Conservation (phyloP, 75 land plant species). For the Sequoia sempervirens region DNA sequence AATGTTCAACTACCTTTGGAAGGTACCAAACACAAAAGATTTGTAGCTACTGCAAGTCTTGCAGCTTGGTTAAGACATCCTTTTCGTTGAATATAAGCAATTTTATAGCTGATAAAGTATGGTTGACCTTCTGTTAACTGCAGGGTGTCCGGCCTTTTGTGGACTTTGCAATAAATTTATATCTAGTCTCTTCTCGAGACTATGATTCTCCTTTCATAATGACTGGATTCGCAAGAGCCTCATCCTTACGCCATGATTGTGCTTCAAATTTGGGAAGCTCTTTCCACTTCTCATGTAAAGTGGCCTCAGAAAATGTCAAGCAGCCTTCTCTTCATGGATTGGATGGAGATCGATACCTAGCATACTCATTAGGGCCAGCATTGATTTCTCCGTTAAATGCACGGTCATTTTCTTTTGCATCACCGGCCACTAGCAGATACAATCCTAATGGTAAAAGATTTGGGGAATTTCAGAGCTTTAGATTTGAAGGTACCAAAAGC, state of each 20-base stretch:
- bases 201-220: constrained; percentile 7
- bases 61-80: not conserved
- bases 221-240: constrained; percentile 5
- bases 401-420: constrained; percentile 71
- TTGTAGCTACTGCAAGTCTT: not conserved
- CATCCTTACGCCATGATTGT: constrained; percentile 2
- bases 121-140: not conserved
- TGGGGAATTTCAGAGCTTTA: constrained; percentile 11
- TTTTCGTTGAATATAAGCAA: not conserved
- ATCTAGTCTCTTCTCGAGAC: constrained; percentile 48
- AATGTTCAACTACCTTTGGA: constrained; percentile 85
- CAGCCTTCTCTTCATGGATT: not conserved
- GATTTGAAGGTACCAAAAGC: not conserved
- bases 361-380: constrained; percentile 31
- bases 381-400: constrained; percentile 56
- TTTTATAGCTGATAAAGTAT: not conserved
- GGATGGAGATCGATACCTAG: not conserved
- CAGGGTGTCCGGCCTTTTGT: constrained; percentile 63
- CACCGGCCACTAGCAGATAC: constrained; percentile 35
- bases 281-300: constrained; percentile 7
- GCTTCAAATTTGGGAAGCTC: not conserved
- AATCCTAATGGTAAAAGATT: not conserved
- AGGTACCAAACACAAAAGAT: constrained; percentile 34
- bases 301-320: constrained; percentile 7
- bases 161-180: constrained; percentile 29